Conservation (phyloP, 139 green algal genomes). For the Edaphochlamys debaryana region DNA sequence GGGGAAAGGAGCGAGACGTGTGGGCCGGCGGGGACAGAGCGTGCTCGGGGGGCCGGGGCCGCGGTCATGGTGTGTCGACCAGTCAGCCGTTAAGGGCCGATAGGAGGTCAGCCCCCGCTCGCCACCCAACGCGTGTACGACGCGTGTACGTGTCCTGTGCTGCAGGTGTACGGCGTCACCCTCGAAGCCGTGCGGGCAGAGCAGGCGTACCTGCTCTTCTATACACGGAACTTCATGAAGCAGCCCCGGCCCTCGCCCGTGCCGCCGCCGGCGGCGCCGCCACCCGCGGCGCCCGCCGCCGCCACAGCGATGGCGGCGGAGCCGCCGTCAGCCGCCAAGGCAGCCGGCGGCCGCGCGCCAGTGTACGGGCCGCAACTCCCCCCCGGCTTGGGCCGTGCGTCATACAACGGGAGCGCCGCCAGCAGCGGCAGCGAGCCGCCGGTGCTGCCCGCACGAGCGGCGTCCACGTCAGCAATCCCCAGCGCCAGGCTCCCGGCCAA, state of each 20-base stretch:
- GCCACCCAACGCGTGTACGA: neutral
- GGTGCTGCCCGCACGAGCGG: no score
- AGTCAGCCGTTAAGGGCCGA: no score
- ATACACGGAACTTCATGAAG: conserved; percentile 72
- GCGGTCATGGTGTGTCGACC: no score
- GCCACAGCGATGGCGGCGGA: no score
- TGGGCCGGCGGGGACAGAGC: no score
- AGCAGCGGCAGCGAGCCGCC: no score
- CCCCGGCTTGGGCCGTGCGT: neutral
- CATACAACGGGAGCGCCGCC: neutral
- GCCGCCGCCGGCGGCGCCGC: neutral
- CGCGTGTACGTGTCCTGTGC: neutral
- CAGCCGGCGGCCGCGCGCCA: no score
- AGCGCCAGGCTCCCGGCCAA: no score
- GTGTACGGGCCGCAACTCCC: conserved; percentile 24
- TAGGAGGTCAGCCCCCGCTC: conserved; percentile 38
- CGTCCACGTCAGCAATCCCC: no score
- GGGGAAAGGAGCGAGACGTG: no score
- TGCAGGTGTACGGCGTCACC: neutral
- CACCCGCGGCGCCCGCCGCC: neutral
- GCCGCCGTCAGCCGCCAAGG: neutral
- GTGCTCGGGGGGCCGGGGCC: no score
- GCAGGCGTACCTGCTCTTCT: conserved; percentile 95
- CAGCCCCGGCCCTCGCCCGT: conserved; percentile 4
- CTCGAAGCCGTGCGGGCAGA: conserved; percentile 71